phyloP scores from a whole-genome alignment of 2,329 filamentous ascomycete genomes.

The Xenoacremonium recifei region DNA sequence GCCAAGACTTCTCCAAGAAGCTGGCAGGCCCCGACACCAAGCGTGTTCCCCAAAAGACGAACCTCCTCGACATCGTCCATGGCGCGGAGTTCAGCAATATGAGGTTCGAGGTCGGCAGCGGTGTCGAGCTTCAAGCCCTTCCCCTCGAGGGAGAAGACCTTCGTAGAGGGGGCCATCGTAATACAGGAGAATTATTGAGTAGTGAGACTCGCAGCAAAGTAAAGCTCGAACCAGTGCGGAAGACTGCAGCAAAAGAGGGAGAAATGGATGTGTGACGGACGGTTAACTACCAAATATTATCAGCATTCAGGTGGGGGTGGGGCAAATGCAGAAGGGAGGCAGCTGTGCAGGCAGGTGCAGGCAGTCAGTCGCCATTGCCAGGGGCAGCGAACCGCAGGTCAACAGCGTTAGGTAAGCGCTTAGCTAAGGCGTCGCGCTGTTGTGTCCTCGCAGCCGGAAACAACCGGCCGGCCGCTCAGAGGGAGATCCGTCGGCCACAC shows the following conservation, averaged over 20 bases:
- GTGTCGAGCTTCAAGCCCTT: conserved; percentile 91
- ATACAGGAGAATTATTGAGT: no score
- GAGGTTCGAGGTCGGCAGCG: conserved; percentile 79
- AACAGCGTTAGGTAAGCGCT: conserved; percentile 2
- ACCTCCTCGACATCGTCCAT: conserved; percentile 81
- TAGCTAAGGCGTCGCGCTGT: conserved; percentile 7
- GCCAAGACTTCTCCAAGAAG: conserved; percentile 79
- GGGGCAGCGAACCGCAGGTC: neutral
- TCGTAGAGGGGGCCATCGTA: conserved; percentile 40
- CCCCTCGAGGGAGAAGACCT: conserved; percentile 86
- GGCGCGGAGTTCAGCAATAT: conserved; percentile 73
- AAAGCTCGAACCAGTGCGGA: no score
- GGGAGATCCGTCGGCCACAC: conserved; percentile 23
- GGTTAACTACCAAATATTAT: no score
- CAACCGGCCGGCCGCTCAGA: conserved; percentile 14
- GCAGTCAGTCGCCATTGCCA: conserved; percentile 1
- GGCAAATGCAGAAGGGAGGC: no score
- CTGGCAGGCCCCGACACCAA: conserved; percentile 85
- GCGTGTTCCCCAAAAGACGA: conserved; percentile 83
- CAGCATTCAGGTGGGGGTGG: conserved; percentile 25
- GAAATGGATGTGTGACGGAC: conserved; percentile 16
- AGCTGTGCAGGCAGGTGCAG: neutral
- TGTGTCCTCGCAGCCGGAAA: conserved; percentile 6
- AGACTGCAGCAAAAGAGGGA: no score
- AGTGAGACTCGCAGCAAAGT: no score